Evolutionary conservation across 352 stramenopile genomes (phyloP).

Genomic region (Phytophthora ramorum): DNA sequence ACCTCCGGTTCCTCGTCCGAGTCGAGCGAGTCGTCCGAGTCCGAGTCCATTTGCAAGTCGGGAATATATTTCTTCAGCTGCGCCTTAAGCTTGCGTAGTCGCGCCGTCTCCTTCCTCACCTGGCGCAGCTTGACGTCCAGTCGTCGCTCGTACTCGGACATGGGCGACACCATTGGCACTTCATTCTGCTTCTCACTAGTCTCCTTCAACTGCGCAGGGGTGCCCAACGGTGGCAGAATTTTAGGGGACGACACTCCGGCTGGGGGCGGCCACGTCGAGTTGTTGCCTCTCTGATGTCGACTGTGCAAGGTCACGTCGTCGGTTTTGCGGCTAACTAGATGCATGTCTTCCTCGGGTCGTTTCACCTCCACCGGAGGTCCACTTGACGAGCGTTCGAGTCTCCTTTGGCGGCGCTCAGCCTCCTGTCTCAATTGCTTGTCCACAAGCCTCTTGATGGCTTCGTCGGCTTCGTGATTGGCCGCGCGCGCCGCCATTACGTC

Average conservation of each 20-base stretch:
- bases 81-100: slow-evolving; percentile 44
- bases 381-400: slow-evolving; percentile 24
- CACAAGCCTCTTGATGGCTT: slow-evolving; percentile 67
- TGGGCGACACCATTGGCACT: slow-evolving; percentile 16
- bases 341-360: slow-evolving; percentile 4
- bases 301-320: slow-evolving; percentile 21
- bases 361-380: slow-evolving; percentile 33
- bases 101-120: slow-evolving; percentile 47
- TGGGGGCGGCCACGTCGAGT: slow-evolving; percentile 34
- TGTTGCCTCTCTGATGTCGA: slow-evolving; percentile 23
- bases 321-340: slow-evolving; percentile 18
- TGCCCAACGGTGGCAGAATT: slow-evolving; percentile 34
- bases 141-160: slow-evolving; percentile 47
- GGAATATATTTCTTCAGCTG: slow-evolving; percentile 62
- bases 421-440: slow-evolving; percentile 46
- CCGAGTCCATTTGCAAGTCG: slow-evolving; percentile 49
- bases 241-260: slow-evolving; percentile 30
- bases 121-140: slow-evolving; percentile 57
- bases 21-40: slow-evolving; percentile 50
- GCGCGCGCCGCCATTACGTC: slow-evolving; percentile 57
- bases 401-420: slow-evolving; percentile 33
- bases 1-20: slow-evolving; percentile 36
- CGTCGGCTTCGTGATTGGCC: slow-evolving; percentile 64
- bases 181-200: slow-evolving; percentile 1
- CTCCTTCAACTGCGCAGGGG: slow-evolving; percentile 9